Conservation (phyloP, 768 basidiomycete genomes). For the Phaffia tasmanica region DNA sequence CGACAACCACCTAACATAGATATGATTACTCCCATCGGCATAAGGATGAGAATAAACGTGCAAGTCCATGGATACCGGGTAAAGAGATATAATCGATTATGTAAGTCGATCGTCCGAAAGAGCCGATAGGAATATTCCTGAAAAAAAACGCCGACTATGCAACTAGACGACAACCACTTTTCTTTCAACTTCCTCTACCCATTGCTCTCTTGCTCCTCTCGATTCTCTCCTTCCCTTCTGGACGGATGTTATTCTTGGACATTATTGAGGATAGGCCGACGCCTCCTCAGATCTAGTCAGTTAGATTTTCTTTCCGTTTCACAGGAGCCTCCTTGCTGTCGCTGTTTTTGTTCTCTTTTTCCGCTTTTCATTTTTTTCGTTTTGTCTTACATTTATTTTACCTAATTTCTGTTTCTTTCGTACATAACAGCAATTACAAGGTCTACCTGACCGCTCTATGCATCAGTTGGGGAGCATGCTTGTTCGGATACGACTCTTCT, state of each 20-base stretch:
- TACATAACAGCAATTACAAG: neutral
- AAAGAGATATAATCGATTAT: too few species aligned
- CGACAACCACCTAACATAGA: too few species aligned
- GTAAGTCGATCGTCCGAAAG: too few species aligned
- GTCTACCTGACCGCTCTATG: conserved; percentile 20
- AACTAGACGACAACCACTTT: neutral
- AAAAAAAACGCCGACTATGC: neutral
- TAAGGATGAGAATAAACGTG: too few species aligned
- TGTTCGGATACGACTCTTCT: conserved; percentile 16
- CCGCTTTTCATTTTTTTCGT: too few species aligned
- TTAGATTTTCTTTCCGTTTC: neutral
- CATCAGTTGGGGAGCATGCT: conserved; percentile 15
- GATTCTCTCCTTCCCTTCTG: neutral
- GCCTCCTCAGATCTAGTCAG: conserved; percentile 12
- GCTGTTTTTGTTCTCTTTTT: neutral
- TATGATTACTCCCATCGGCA: too few species aligned
- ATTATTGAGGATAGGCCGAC: neutral
- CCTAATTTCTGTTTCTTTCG: neutral
- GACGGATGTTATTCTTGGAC: conserved; percentile 1
- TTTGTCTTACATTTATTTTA: neutral
- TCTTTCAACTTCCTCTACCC: neutral
- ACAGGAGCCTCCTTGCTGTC: neutral
- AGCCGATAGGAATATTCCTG: neutral
- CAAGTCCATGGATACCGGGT: too few species aligned
- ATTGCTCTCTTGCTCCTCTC: neutral